Conservation (phyloP, 208 protist species). For the Trypanosoma melophagium region DNA sequence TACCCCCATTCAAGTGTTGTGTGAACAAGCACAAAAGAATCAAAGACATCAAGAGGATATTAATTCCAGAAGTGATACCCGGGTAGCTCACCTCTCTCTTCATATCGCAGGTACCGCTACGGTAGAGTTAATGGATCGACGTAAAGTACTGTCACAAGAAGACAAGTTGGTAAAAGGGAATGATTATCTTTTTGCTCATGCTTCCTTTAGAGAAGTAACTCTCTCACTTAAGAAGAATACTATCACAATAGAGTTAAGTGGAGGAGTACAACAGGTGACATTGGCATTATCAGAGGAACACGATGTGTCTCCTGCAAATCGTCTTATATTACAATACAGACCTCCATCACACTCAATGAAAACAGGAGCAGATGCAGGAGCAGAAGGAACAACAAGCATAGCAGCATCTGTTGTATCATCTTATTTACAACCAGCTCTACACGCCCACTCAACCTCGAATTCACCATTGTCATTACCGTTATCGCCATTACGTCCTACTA, state of each 20-base stretch:
- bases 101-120: slow-evolving; percentile 49
- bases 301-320: slow-evolving; percentile 41
- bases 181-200: slow-evolving; percentile 60
- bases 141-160: slow-evolving; percentile 14
- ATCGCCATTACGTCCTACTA: neutral
- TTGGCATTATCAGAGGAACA: slow-evolving; percentile 42
- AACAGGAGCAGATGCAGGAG: neutral
- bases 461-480: neutral
- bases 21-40: slow-evolving; percentile 14
- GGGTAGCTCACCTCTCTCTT: slow-evolving; percentile 61
- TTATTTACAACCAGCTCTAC: no score
- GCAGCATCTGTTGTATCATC: no score
- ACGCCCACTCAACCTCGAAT: no score
- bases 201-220: slow-evolving; percentile 42
- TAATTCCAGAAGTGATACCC: slow-evolving; percentile 31
- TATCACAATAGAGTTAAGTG: slow-evolving; percentile 66
- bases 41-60: slow-evolving; percentile 17
- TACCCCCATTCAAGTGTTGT: neutral
- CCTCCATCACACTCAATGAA: slow-evolving; percentile 1
- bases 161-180: no score
- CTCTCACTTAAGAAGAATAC: slow-evolving; percentile 66
- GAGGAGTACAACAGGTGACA: slow-evolving; percentile 42
- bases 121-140: slow-evolving; percentile 64
- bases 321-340: slow-evolving; percentile 39
- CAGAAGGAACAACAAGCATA: neutral